Evolutionary conservation across 129 eudicot genomes (phyloP), one percentile per base, ranked within the genome.

Genomic region (Helianthus tuberosus): DNA sequence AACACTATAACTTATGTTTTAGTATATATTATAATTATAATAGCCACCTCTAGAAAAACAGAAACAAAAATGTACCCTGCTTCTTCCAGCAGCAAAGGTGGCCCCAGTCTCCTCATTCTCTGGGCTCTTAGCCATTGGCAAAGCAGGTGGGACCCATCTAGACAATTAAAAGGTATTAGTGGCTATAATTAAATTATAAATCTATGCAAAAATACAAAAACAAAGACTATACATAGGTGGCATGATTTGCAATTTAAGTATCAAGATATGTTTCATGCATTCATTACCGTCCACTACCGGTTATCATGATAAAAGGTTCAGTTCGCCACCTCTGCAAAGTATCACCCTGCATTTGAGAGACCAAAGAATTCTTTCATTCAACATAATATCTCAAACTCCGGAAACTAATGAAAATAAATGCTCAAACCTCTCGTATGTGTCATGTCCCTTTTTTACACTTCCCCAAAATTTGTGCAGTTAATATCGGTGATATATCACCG

Each of bases 241-340:
- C 60, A 66, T 55, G 58, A 58, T 25, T 43, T 66, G 74, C 12
- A 66, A 55, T 59, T 59, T 27, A 25, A 59, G 38, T 55, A 75
- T 39, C 64, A 78, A 29, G 15, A 52, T 16, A 64, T 44, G 16
- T 44, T 71, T 23, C 17, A 47, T 46, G 5, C 61, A 59, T 55
- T 66, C 60, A 52, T 53, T 89, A 93, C 98, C 98, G 90, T 76
- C 98, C 98, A 77, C 98, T 93, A 68, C 98, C 96, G 46, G 98
- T 88, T 63, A 93, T 90, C 98, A 93, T 90, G 75, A 93, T 93
- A 83, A 93, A 93, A 80, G 98, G 98, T 79, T 89, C 98, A 1
- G 94, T 88, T 77, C 98, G 81, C 96, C 96, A 93, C 78, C 98
- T 81, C 79, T 88, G 96, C 75, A 90, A 86, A 6, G 98, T 93